Evolutionary conservation across 2,329 filamentous ascomycete genomes (phyloP), one percentile per base, ranked within the genome.

Genomic region (Ophiostoma populinum): DNA sequence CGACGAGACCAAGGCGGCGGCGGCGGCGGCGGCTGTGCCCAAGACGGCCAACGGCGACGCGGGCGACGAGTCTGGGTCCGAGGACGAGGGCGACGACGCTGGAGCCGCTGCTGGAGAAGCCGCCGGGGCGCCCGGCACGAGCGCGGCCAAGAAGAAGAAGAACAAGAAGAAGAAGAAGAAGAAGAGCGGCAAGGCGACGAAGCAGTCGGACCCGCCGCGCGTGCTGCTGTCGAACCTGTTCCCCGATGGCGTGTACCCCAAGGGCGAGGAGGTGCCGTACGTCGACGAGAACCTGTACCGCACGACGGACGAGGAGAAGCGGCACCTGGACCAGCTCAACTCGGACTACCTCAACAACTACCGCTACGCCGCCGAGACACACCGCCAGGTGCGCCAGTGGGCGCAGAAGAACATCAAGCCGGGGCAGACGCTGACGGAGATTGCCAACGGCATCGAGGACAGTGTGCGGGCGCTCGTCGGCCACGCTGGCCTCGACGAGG

Each of bases 241-340:
- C 59, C 71, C 77, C 35, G 70, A 70, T 53, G 65, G 70, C 49
- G 62, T 62, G 45, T 92, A 82, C 52, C 82, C 81, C 32, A 68
- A 72, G 48, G 83, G 83, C 44, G 70, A 90, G 56, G 77, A 83
- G 51, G 70, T 74, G 45, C 76, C 85, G 45, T 92, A 92, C 56
- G 56, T 63, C 42, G 65, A 82, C 49, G 80, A 87, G 46, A 90
- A 90, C 53, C 55, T 66, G 26, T 81, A 75, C 54, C 73, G 83
- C 38, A 90, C 79, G 4, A 92, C 82, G 10, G 74, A 65, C 53
- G 82, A 87, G 55, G 83, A 92, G 62, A 85, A 86, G 60, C 70
- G 81, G 35, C 73, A 87, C 49, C 64, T 86, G 36, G 80, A 86
- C 54, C 79, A 79, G 49, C 71, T 83, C 61, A 78, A 83, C 54